These are phyloP conservation scores for Pseudocercospora vitis DNA, from an alignment of 2,329 filamentous ascomycete genomes.

Conservation along the genomic window DNA sequence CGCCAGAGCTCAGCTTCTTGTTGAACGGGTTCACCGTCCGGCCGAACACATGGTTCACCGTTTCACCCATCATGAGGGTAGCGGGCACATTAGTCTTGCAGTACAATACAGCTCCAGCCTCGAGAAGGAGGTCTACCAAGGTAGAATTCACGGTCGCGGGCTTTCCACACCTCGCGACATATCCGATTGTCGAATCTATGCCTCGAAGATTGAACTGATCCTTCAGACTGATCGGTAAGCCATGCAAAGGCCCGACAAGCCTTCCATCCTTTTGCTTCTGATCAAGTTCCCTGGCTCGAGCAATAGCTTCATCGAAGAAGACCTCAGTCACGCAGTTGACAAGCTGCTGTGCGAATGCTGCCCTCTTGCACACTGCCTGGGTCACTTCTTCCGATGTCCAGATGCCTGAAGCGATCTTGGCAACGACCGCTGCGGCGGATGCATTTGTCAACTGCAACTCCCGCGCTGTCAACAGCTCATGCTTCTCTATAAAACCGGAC, in stretches of 20 bases:
- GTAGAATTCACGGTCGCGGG: constrained; percentile 42
- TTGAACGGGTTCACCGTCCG: constrained; percentile 63
- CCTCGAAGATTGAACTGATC: constrained; percentile 34
- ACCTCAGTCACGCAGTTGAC: constrained; percentile 37
- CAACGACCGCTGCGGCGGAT: constrained; percentile 32
- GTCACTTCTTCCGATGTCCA: constrained; percentile 22
- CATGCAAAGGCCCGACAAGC: constrained; percentile 48
- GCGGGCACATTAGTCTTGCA: constrained; percentile 58
- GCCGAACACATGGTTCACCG: constrained; percentile 42
- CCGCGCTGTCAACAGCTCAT: constrained; percentile 15
- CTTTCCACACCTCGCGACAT: constrained; percentile 11
- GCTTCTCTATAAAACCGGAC: constrained; percentile 12
- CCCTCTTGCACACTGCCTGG: constrained; percentile 45
- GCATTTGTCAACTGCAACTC: constrained; percentile 58
- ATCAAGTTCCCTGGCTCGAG: constrained; percentile 30
- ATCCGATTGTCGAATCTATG: constrained; percentile 21
- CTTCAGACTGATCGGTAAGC: constrained; percentile 58
- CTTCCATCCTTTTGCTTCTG: constrained; percentile 30
- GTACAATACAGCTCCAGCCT: constrained; percentile 51
- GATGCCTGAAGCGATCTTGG: constrained; percentile 14
- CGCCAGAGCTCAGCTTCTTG: constrained; percentile 60
- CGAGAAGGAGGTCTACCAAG: constrained; percentile 47
- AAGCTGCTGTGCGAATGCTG: constrained; percentile 36
- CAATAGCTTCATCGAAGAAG: constrained; percentile 46
- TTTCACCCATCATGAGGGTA: constrained; percentile 48